Evolutionary conservation across 1,139 yeast species (phyloP).

Genomic region (Pichia sp.): DNA sequence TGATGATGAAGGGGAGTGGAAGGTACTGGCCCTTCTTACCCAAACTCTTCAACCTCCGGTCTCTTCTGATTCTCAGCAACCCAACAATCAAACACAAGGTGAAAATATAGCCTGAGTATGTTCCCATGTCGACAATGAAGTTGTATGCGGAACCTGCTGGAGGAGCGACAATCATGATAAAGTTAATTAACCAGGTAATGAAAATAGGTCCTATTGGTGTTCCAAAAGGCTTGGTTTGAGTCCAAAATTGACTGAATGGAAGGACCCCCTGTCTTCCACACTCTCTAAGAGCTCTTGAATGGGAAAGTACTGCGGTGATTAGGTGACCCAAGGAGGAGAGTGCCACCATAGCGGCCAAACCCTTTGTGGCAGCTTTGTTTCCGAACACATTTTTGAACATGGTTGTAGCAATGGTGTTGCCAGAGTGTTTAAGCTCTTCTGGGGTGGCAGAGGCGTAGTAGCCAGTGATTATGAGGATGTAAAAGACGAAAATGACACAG

Average conservation of each 20-base stretch:
- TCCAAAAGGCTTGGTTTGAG: conserved; percentile 41
- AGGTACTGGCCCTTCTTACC: conserved; percentile 30
- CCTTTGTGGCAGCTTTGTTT: conserved; percentile 33
- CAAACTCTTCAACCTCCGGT: conserved; percentile 37
- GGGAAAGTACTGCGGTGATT: conserved; percentile 40
- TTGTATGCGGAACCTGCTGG: conserved; percentile 48
- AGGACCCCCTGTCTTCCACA: conserved; percentile 48
- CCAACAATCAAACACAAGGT: conserved; percentile 38
- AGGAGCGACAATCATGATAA: conserved; percentile 42
- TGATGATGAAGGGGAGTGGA: conserved; percentile 34
- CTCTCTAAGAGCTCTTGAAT: conserved; percentile 42
- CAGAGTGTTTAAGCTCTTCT: conserved; percentile 35
- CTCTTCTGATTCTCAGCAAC: conserved; percentile 35
- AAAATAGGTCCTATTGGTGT: conserved; percentile 42
- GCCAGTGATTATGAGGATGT: conserved; percentile 38
- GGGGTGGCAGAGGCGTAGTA: conserved; percentile 38
- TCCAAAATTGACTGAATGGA: conserved; percentile 41
- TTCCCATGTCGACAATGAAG: conserved; percentile 35
- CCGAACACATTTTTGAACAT: conserved; percentile 38
- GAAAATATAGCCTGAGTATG: conserved; percentile 39
- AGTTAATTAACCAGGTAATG: conserved; percentile 38
- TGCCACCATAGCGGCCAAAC: conserved; percentile 39
- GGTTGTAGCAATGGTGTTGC: conserved; percentile 36
- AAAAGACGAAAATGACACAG: conserved; percentile 36
- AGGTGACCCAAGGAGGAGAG: conserved; percentile 44